phyloP scores from a whole-genome alignment of 257 asterid genomes.

The Solanum appendiculatum region DNA sequence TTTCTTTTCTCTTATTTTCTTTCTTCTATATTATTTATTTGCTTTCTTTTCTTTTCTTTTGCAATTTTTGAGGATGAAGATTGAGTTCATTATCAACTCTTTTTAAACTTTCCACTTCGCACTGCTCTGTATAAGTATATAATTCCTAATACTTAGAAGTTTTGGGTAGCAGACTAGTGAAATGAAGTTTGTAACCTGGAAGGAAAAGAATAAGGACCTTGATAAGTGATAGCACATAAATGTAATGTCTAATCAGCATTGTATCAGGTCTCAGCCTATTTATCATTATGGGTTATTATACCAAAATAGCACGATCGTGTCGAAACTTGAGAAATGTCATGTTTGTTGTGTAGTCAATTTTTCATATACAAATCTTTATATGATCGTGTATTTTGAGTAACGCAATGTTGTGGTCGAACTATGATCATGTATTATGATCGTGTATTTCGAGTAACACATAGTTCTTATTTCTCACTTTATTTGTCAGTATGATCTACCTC shows the following conservation, averaged over 20 bases:
- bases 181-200: not conserved
- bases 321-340: not conserved
- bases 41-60: too few species aligned
- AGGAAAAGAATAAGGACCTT: too few species aligned
- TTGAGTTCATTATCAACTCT: not conserved
- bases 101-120: not conserved
- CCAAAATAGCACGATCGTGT: not conserved
- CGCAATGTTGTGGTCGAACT: not conserved
- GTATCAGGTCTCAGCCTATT: not conserved
- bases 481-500: not conserved
- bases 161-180: not conserved
- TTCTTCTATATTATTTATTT: not conserved
- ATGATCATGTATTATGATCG: not conserved
- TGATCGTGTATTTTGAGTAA: not conserved
- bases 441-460: not conserved
- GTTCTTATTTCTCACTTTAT: not conserved
- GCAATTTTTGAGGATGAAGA: not conserved
- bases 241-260: not conserved
- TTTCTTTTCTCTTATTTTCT: not conserved
- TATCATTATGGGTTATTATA: not conserved
- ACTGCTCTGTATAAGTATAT: too few species aligned
- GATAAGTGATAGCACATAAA: too few species aligned
- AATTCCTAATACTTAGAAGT: too few species aligned
- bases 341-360: not conserved
- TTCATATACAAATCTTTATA: not conserved